Evolutionary conservation across 2,329 filamentous ascomycete species (phyloP).

Genomic region (Diplocarpon mali): DNA sequence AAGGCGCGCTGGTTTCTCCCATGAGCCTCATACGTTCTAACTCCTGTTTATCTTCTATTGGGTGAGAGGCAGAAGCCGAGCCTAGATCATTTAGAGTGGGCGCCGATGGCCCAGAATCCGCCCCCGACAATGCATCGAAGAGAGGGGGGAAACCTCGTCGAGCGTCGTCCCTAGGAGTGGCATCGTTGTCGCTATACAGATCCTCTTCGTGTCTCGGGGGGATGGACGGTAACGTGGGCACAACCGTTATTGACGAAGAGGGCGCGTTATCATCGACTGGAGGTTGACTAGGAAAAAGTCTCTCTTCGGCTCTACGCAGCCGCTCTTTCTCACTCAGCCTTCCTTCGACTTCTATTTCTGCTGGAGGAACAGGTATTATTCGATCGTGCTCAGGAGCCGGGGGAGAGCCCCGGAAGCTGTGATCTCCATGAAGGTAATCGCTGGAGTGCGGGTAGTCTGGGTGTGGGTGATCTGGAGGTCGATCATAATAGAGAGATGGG

Average conservation of each 20-base stretch:
- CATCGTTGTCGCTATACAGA: slow-evolving; percentile 39
- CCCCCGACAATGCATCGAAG: neutral
- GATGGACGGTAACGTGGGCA: slow-evolving; percentile 32
- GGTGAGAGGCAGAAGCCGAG: slow-evolving; percentile 13
- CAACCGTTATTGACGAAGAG: slow-evolving; percentile 29
- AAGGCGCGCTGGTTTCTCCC: slow-evolving; percentile 41
- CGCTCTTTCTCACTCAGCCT: slow-evolving; percentile 72
- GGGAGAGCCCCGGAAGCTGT: slow-evolving; percentile 8
- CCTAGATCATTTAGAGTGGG: slow-evolving; percentile 19
- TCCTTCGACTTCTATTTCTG: slow-evolving; percentile 48
- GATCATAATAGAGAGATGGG: slow-evolving; percentile 27
- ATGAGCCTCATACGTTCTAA: slow-evolving; percentile 46
- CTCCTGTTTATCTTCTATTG: slow-evolving; percentile 60
- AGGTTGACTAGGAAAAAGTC: slow-evolving; percentile 71
- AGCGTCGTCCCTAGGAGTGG: slow-evolving; percentile 20
- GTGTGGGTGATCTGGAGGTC: slow-evolving; percentile 22
- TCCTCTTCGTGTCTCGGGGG: slow-evolving; percentile 35
- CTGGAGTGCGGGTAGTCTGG: slow-evolving; percentile 5
- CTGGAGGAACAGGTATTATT: slow-evolving; percentile 45
- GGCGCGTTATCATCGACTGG: slow-evolving; percentile 36
- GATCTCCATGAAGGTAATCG: slow-evolving; percentile 11
- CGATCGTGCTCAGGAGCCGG: slow-evolving; percentile 29
- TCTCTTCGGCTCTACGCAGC: slow-evolving; percentile 64
- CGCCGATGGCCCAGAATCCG: slow-evolving; percentile 10
- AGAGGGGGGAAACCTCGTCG: slow-evolving; percentile 7